These are phyloP conservation scores for Piromyces sp. DNA, from an alignment of 192 early-diverging fungal species.

Conservation along the genomic window DNA sequence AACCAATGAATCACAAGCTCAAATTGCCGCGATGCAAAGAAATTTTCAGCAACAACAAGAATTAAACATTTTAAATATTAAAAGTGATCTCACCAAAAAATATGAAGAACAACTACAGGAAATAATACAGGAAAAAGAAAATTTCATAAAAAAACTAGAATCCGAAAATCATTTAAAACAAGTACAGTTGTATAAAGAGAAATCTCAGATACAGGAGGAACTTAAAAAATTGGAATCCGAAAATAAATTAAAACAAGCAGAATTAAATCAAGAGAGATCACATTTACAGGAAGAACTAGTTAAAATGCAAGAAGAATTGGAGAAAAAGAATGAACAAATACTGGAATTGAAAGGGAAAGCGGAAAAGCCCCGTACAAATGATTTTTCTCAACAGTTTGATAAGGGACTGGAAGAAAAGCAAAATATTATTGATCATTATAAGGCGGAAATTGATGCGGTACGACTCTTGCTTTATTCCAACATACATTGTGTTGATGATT, in stretches of 20 bases:
- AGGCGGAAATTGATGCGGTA: neutral
- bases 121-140: neutral
- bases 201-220: neutral
- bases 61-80: neutral
- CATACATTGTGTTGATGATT: neutral
- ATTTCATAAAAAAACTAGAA: neutral
- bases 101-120: neutral
- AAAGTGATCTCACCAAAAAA: neutral
- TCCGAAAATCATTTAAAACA: neutral
- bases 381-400: neutral
- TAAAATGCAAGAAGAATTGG: neutral
- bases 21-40: neutral
- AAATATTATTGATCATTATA: neutral
- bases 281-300: neutral
- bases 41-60: neutral
- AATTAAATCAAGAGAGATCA: neutral
- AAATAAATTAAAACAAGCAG: neutral
- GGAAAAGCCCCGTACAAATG: neutral
- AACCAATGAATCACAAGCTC: neutral
- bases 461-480: neutral
- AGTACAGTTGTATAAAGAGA: neutral
- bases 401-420: neutral
- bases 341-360: neutral
- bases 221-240: neutral
- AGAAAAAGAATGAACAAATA: neutral